phyloP scores from a whole-genome alignment of 2,329 filamentous ascomycete species.

The Aspergillus thermomutatus region DNA sequence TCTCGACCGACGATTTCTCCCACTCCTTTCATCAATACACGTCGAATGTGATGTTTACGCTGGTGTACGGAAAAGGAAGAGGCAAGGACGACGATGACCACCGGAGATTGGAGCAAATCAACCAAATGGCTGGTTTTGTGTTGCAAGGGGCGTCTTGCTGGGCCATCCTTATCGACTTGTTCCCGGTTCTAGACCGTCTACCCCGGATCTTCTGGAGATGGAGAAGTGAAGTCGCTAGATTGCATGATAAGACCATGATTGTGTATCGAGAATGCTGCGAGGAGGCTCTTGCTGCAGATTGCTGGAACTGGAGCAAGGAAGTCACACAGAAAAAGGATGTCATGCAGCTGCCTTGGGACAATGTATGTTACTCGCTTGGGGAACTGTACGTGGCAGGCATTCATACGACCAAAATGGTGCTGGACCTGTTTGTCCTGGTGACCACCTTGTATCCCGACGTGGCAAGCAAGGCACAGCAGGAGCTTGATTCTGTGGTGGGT shows the following conservation, averaged over 20 bases:
- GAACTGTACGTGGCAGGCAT: slow-evolving; percentile 47
- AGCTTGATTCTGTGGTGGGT: slow-evolving; percentile 33
- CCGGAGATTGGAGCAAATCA: slow-evolving; percentile 46
- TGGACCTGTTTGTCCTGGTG: slow-evolving; percentile 48
- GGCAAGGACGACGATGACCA: slow-evolving; percentile 38
- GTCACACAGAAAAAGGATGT: slow-evolving; percentile 30
- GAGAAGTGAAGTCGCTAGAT: slow-evolving; percentile 7
- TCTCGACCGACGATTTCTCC: slow-evolving; percentile 42
- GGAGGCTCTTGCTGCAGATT: slow-evolving; percentile 2
- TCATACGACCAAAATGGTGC: slow-evolving; percentile 48
- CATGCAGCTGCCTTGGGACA: slow-evolving; percentile 39
- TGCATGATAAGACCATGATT: slow-evolving; percentile 15
- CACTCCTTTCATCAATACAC: slow-evolving; percentile 49
- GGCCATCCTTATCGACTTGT: slow-evolving; percentile 8
- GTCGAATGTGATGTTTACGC: slow-evolving; percentile 49
- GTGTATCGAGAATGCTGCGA: slow-evolving; percentile 7
- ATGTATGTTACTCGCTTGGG: slow-evolving; percentile 45
- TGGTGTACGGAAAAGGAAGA: slow-evolving; percentile 51
- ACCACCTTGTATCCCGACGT: slow-evolving; percentile 43
- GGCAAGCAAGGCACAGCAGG: slow-evolving; percentile 35
- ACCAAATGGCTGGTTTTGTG: slow-evolving; percentile 32
- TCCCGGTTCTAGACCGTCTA: slow-evolving; percentile 8
- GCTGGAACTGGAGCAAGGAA: slow-evolving; percentile 23
- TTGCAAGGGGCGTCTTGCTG: slow-evolving; percentile 7
- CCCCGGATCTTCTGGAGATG: slow-evolving; percentile 4